Base-by-base conservation (phyloP, 306 rosid species). In the Pachyrhizus erosus region DNA sequence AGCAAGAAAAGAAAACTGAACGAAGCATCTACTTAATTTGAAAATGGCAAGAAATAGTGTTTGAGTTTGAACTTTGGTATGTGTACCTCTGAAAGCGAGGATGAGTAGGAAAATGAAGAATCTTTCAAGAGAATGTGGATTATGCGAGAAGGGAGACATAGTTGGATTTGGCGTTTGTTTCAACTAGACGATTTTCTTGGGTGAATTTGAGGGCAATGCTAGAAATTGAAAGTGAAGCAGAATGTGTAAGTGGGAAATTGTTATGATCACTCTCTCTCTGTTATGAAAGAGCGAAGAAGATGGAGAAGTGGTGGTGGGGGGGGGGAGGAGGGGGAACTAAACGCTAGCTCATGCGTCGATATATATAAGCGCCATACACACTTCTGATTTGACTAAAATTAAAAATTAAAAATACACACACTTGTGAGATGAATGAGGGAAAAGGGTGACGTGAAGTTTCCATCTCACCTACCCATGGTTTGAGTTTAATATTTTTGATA, bases 61-160 rank as follows among this genome's bases (percentile, higher is more conserved):
- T 55, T 21, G 65, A 24, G 33, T 57, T 57, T 20, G 31, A 21
- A 57, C 0, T 60, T 9, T 6, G 5, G 67, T 60, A n/a, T 33
- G 17, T 67, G 61, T 75, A 92, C 97, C 97, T 88, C 39, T 33
- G 74, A 76, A 80, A 72, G 74, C 17, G n/a, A 87, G 72, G 31
- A 91, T 43, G 11, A 84, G 76, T 57, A 85, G 5, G 42, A 88
- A 74, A 39, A 68, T n/a, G 55, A 91, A 48, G 80, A 76, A 9
- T 31, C 1, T 21, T 31, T 70, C 34, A 18, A 73, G 65, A 58
- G 81, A 88, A 86, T 62, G 82, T 42, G 31, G 82, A 80, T 45
- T 77, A 48, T 34, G 17, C 9, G 86, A 61, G 73, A 80, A 43
- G 1, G 43, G 51, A 57, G 51, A 71, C 94, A 89, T 92, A 4